Evolutionary conservation across 2,329 filamentous ascomycete genomes (phyloP).

Genomic region (Ceratocystis destructans): DNA sequence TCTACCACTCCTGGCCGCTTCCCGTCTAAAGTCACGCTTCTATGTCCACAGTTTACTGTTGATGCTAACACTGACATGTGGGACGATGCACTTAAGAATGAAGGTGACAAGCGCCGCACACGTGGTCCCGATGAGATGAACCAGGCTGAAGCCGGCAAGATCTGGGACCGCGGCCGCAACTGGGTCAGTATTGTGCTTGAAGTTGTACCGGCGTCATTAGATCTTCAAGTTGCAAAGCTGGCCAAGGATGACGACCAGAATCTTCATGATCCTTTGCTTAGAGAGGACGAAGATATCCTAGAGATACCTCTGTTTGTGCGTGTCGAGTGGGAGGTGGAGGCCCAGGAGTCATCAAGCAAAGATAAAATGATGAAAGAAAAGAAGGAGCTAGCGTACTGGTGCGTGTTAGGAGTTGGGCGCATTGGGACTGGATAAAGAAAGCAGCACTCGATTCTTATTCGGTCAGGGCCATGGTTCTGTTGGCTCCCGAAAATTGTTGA

Average conservation of each 20-base stretch:
- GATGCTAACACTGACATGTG: constrained; percentile 77
- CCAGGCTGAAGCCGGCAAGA: constrained; percentile 68
- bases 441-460: background rate
- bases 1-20: constrained; percentile 64
- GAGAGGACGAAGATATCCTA: constrained; percentile 49
- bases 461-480: no score
- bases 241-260: constrained; percentile 26
- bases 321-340: constrained; percentile 74
- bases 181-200: constrained; percentile 93
- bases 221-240: constrained; percentile 28
- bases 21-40: constrained; percentile 68
- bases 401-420: constrained; percentile 73
- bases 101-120: constrained; percentile 28
- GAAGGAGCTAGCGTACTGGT: constrained; percentile 90
- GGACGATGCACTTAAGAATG: constrained; percentile 68
- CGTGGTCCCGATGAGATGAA: constrained; percentile 24
- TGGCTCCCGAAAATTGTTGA: background rate
- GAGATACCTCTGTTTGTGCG: constrained; percentile 93
- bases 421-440: constrained; percentile 42
- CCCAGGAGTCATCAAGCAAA: constrained; percentile 42
- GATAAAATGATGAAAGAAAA: constrained; percentile 57
- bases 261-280: constrained; percentile 35
- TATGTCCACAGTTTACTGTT: constrained; percentile 89
- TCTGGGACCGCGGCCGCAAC: constrained; percentile 90
- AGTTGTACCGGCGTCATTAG: constrained; percentile 54